A percentile compares a stretch with the other conserved stretches of the same genome.
These are phyloP conservation scores for Chlorella sp. DNA, from an alignment of 139 green algal species.

Conservation along the genomic window DNA sequence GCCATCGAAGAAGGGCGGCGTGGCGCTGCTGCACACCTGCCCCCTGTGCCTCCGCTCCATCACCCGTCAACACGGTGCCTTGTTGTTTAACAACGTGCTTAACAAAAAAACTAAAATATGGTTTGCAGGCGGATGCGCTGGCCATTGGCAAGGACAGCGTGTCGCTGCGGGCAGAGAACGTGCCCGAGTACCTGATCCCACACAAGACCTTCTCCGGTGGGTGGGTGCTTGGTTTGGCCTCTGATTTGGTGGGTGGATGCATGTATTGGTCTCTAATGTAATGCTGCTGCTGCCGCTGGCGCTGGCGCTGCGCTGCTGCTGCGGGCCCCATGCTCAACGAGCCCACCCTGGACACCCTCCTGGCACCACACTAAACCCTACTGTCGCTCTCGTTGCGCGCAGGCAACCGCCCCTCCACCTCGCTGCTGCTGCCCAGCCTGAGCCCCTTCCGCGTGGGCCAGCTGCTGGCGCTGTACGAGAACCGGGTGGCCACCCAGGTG, in stretches of 20 bases:
- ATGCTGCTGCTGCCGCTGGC: neutral
- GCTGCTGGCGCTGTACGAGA: conserved; percentile 96
- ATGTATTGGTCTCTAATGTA: neutral
- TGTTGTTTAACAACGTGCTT: too few relatives aligned
- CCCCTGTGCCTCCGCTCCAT: too few relatives aligned
- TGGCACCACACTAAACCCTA: neutral
- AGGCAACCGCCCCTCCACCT: conserved; percentile 92
- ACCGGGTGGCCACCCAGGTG: conserved; percentile 80
- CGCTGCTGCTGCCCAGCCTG: conserved; percentile 92
- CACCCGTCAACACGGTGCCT: too few relatives aligned
- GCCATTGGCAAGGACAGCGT: conserved; percentile 86
- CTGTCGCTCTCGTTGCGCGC: neutral
- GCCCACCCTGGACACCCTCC: too few relatives aligned
- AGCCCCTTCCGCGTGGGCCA: conserved; percentile 94
- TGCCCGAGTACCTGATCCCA: conserved; percentile 91
- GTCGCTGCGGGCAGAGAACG: conserved; percentile 82
- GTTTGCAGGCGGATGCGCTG: conserved; percentile 91
- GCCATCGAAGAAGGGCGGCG: conserved; percentile 91
- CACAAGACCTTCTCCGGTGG: conserved; percentile 85
- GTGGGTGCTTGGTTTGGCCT: neutral
- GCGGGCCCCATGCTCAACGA: too few relatives aligned
- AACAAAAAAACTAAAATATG: too few relatives aligned
- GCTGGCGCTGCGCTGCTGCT: neutral
- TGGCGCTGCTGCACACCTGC: conserved; percentile 73
- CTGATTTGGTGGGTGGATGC: too few relatives aligned